Conservation (phyloP, 139 green algal species). For the Bryopsis sp. region DNA sequence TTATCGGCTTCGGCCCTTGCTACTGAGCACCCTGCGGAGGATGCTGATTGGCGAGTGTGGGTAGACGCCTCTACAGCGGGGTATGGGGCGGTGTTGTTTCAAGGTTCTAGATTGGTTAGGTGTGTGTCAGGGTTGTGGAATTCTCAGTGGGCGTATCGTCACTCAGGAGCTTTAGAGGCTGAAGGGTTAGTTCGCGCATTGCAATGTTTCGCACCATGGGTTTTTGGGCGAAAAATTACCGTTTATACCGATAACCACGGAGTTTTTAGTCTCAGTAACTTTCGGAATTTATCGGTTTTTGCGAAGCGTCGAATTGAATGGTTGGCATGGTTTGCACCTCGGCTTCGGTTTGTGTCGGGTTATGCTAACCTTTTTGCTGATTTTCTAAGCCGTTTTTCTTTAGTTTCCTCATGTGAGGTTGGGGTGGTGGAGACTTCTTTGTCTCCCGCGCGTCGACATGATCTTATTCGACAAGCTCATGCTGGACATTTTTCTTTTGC, state of each 20-base stretch:
- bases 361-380: slow-evolving; percentile 5
- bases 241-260: slow-evolving; percentile 1
- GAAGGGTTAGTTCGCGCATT: background rate
- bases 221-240: background rate
- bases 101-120: background rate
- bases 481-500: no score
- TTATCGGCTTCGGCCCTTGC: background rate
- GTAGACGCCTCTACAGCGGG: background rate
- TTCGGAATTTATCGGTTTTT: slow-evolving; percentile 1
- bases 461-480: no score
- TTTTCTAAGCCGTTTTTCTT: no score
- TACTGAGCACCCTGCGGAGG: background rate
- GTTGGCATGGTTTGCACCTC: background rate
- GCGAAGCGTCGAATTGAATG: slow-evolving; percentile 2
- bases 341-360: background rate
- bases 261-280: background rate
- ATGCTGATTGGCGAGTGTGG: background rate
- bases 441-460: no score
- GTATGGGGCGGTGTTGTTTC: background rate
- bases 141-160: background rate
- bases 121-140: slow-evolving; percentile 4
- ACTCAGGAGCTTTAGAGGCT: background rate
- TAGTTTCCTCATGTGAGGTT: no score
- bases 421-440: no score
- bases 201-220: slow-evolving; percentile 3